Conservation (phyloP, 768 basidiomycete species). For the Cantharellus anzutake region DNA sequence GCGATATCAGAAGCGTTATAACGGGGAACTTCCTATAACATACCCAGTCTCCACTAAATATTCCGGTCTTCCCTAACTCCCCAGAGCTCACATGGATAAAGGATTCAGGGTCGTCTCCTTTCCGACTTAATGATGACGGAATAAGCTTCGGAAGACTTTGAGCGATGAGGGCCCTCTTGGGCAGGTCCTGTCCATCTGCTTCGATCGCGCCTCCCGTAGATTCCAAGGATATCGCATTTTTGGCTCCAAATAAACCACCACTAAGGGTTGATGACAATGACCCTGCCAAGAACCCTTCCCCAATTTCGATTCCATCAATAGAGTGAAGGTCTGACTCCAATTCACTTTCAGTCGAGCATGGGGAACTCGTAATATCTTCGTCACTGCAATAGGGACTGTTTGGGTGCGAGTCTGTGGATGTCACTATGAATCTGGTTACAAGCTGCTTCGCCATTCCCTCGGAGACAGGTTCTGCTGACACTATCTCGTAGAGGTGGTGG, state of each 20-base stretch:
- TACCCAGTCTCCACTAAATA: slow-evolving; percentile 68
- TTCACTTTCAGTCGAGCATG: not conserved
- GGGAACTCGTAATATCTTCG: not conserved
- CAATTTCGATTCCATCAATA: slow-evolving; percentile 43
- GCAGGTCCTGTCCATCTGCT: not conserved
- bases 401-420: slow-evolving; percentile 6
- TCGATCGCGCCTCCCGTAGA: not conserved
- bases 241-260: not conserved
- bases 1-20: too few relatives aligned
- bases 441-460: slow-evolving; percentile 41
- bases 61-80: slow-evolving; percentile 46
- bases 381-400: slow-evolving; percentile 2
- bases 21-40: slow-evolving; percentile 6
- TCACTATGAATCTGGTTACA: slow-evolving; percentile 34
- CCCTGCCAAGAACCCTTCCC: slow-evolving; percentile 47
- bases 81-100: slow-evolving; percentile 42
- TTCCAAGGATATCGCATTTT: not conserved
- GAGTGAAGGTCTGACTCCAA: not conserved
- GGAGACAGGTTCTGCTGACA: slow-evolving; percentile 48
- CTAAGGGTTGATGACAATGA: slow-evolving; percentile 16
- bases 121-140: slow-evolving; percentile 9
- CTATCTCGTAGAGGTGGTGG: slow-evolving; percentile 21
- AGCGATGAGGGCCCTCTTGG: not conserved
- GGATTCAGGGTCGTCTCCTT: slow-evolving; percentile 24
- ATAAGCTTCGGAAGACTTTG: not conserved